phyloP scores from a whole-genome alignment of 345 rosid genomes.

The Eucalyptus microcorys region DNA sequence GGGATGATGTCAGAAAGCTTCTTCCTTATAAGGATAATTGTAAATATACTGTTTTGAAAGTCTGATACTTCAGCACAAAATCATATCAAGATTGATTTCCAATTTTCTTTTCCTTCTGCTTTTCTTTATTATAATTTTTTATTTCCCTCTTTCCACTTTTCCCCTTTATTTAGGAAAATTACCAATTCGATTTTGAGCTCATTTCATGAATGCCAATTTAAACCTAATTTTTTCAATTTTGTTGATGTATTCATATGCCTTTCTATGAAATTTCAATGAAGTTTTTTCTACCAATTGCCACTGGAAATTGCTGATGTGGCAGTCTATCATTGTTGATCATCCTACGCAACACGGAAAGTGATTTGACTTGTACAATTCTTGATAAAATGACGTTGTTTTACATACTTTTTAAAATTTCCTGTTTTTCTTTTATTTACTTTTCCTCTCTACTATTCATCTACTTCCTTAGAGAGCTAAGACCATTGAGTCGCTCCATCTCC shows the following conservation, averaged over 20 bases:
- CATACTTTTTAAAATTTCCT: too few species aligned
- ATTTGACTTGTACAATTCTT: not conserved
- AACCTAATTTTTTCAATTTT: too few species aligned
- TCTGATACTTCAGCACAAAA: not conserved
- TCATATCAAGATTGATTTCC: not conserved
- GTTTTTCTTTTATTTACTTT: not conserved
- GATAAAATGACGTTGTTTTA: not conserved
- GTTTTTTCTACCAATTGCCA: not conserved
- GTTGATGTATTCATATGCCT: fast-evolving
- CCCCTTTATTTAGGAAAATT: not conserved
- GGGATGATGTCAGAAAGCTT: fast-evolving
- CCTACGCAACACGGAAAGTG: fast-evolving
- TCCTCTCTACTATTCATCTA: fast-evolving
- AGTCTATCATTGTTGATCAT: fast-evolving
- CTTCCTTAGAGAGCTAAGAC: not conserved
- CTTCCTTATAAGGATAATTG: too few species aligned
- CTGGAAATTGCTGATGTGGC: fast-evolving
- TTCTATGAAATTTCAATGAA: not conserved
- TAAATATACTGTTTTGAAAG: not conserved
- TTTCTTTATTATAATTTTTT: not conserved
- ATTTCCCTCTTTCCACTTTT: not conserved
- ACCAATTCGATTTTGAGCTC: too few species aligned
- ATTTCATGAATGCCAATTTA: too few species aligned
- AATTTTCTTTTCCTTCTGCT: not conserved
- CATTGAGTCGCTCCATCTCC: fast-evolving